Evolutionary conservation across 192 early-diverging fungal species (phyloP).

Genomic region (Entomortierella lignicola): DNA sequence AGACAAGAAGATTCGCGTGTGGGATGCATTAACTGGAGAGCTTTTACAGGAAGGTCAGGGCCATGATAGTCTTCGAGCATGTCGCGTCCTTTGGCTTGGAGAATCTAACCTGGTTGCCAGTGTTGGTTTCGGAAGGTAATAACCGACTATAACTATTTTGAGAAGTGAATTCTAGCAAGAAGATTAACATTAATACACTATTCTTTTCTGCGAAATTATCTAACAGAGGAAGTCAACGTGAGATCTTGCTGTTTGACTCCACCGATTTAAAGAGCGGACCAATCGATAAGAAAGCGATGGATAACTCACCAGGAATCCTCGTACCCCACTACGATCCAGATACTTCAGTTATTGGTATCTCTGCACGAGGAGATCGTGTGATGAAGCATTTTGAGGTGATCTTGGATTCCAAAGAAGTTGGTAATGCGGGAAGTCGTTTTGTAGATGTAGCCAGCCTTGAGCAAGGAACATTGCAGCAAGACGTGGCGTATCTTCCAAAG

Average conservation of each 20-base stretch:
- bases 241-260: slow-evolving; percentile 67
- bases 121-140: slow-evolving; percentile 78
- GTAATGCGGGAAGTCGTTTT: slow-evolving; percentile 24
- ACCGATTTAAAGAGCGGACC: slow-evolving; percentile 54
- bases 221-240: slow-evolving; percentile 72
- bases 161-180: not conserved
- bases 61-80: slow-evolving; percentile 74
- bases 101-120: slow-evolving; percentile 63
- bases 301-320: slow-evolving; percentile 81
- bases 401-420: slow-evolving; percentile 30
- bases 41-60: slow-evolving; percentile 68
- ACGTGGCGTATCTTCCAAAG: slow-evolving; percentile 82
- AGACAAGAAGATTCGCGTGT: slow-evolving; percentile 77
- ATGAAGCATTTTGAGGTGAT: slow-evolving; percentile 80
- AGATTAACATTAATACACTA: too few species aligned
- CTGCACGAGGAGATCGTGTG: slow-evolving; percentile 81
- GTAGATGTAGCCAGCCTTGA: slow-evolving; percentile 72
- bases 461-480: slow-evolving; percentile 69
- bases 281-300: slow-evolving; percentile 64
- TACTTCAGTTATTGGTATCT: slow-evolving; percentile 72
- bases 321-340: slow-evolving; percentile 78
- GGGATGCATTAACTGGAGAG: slow-evolving; percentile 69
- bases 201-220: not conserved
- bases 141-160: not conserved
- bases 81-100: slow-evolving; percentile 77